Base-by-base conservation (phyloP, 495 filamentous ascomycete species). In the Astrothelium subdiscretum region DNA sequence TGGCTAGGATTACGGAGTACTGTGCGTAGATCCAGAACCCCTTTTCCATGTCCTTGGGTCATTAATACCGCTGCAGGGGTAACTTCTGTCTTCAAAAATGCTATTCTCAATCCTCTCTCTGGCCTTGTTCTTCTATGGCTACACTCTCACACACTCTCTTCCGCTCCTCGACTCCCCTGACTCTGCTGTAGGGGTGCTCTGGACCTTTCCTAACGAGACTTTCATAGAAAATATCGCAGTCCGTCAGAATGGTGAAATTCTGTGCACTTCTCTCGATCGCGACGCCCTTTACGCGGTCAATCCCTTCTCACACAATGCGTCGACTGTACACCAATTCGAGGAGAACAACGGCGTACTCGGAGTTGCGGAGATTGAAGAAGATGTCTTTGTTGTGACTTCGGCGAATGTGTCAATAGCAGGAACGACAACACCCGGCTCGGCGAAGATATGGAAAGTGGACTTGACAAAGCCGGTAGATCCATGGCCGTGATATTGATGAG, bases 171-270 rank as follows among this genome's bases (percentile, higher is more conserved):
- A 51, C 15, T 32, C 54, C 2, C 35, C 29, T 26, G 43, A 65
- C 48, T 26, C 29, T 18, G 59, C 59, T 31, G 59, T 65, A 8
- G 35, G 18, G 12, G 32, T 58, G 6, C 31, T 61, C 13, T 62
- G 51, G 44, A 61, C 61, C 4, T 65, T 65, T 31, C 13, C 43
- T 2, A 65, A 62, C 32, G 57, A 42, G 24, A 65, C 63, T 3
- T 65, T 58, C 43, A 62, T 65, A 48, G 63, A 65, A 27, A 65
- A 65, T 32, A 58, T 65, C 13, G 63, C 63, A 22, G 59, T 65
- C 22, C 44, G 63, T 18, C 48, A 51, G 13, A 62, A 42, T 27
- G 63, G 63, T 32, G 59, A 57, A 11, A 51, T 65, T 10, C 32
- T 65, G 22, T 61, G 59, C 31, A 65, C 59, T 12, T 62, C 63